These are phyloP conservation scores for Murraya koenigii DNA, from an alignment of 345 rosid species.

Conservation along the genomic window DNA sequence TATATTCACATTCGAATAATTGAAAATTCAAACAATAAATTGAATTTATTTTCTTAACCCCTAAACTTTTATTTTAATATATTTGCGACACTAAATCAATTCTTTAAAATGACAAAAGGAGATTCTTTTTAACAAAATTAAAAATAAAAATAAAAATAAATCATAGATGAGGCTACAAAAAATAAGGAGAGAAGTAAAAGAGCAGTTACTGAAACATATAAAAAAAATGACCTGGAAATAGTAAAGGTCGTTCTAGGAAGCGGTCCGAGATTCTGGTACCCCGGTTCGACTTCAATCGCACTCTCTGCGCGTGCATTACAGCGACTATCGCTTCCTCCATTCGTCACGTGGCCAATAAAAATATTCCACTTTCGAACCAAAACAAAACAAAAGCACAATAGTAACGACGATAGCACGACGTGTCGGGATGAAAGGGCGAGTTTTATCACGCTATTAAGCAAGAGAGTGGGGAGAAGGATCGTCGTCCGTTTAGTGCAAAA, in stretches of 20 bases:
- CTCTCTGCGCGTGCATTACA: background rate
- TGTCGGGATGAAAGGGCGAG: background rate
- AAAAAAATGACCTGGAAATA: conserved; percentile 14
- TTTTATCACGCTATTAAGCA: background rate
- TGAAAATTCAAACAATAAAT: too few relatives aligned
- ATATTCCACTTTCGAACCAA: background rate
- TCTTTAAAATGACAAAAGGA: too few relatives aligned
- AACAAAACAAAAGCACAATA: background rate
- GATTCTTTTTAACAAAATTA: background rate
- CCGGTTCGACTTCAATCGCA: background rate
- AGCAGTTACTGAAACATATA: background rate
- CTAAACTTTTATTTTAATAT: too few relatives aligned
- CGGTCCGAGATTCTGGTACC: conserved; percentile 20
- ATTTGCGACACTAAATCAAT: too few relatives aligned
- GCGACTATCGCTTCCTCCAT: background rate
- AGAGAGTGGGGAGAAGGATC: background rate
- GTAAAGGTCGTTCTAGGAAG: conserved; percentile 16
- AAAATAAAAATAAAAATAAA: background rate
- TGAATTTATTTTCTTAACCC: too few relatives aligned
- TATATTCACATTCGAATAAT: too few relatives aligned
- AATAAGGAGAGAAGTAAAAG: background rate
- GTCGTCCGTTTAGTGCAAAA: conserved; percentile 22
- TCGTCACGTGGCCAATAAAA: background rate
- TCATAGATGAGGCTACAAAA: background rate
- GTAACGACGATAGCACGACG: background rate